These are phyloP conservation scores for Sarocladiaceae sp. DNA, from an alignment of 2,329 filamentous ascomycete species.

Conservation along the genomic window DNA sequence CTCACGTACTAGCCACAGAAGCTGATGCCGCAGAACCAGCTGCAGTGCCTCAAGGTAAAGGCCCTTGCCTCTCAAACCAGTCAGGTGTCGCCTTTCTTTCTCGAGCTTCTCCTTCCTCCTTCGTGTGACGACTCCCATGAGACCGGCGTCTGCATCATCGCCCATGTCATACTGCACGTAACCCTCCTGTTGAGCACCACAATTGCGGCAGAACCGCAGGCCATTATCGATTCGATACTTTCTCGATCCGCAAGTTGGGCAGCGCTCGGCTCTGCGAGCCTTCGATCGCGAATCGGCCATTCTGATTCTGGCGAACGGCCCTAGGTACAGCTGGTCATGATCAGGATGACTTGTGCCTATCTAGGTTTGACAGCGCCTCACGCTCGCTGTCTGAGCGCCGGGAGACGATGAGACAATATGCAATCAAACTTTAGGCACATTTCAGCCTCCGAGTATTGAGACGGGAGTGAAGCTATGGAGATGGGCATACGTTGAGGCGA, in stretches of 20 bases:
- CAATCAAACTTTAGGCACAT: too few relatives aligned
- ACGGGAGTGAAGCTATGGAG: too few relatives aligned
- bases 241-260: slow-evolving; percentile 62
- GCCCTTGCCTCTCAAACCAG: slow-evolving; percentile 62
- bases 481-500: too few relatives aligned
- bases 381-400: too few relatives aligned
- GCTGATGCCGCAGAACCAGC: slow-evolving; percentile 75
- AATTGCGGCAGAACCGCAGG: slow-evolving; percentile 58
- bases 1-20: slow-evolving; percentile 62
- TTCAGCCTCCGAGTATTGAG: too few relatives aligned
- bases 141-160: slow-evolving; percentile 67
- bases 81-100: slow-evolving; percentile 48
- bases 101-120: slow-evolving; percentile 52
- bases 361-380: too few relatives aligned
- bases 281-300: too few relatives aligned
- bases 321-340: too few relatives aligned
- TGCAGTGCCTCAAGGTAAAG: slow-evolving; percentile 83
- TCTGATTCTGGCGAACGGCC: too few relatives aligned
- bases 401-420: too few relatives aligned
- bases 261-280: slow-evolving; percentile 38
- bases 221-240: slow-evolving; percentile 71
- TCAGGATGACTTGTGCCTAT: too few relatives aligned
- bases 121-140: slow-evolving; percentile 47
- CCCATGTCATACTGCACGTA: slow-evolving; percentile 50
- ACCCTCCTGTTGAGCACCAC: slow-evolving; percentile 53